Evolutionary conservation across 2,329 filamentous ascomycete genomes (phyloP).

Genomic region (Clonostachys sp.): DNA sequence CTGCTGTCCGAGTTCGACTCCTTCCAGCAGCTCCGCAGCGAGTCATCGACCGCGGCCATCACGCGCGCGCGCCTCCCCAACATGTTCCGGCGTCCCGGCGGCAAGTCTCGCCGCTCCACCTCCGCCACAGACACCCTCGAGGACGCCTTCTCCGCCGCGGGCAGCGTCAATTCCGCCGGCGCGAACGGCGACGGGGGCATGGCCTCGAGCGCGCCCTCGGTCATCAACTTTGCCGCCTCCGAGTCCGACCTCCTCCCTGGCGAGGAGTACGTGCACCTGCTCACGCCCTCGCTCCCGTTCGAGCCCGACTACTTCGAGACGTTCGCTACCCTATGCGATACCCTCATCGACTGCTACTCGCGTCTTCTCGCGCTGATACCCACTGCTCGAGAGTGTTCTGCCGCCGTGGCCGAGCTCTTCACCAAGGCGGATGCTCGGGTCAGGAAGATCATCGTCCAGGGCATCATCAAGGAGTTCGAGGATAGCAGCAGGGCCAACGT

Average conservation of each 20-base stretch:
- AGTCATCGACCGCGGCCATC: conserved; percentile 68
- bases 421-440: conserved; percentile 83
- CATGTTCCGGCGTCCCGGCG: conserved; percentile 69
- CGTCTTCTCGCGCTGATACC: conserved; percentile 71
- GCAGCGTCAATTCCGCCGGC: conserved; percentile 16
- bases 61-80: conserved; percentile 75
- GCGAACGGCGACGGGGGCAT: conserved; percentile 7
- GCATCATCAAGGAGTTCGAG: conserved; percentile 88
- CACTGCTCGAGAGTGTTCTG: conserved; percentile 68
- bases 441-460: conserved; percentile 83
- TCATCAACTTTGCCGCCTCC: conserved; percentile 54
- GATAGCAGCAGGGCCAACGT: conserved; percentile 73
- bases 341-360: conserved; percentile 87
- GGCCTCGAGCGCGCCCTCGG: conserved; percentile 18
- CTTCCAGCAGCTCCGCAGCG: conserved; percentile 82
- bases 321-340: conserved; percentile 92
- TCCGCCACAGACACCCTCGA: conserved; percentile 34
- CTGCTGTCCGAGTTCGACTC: conserved; percentile 89
- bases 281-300: conserved; percentile 91
- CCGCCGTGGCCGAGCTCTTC: conserved; percentile 76
- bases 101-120: conserved; percentile 52
- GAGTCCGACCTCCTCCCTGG: conserved; percentile 68
- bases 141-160: conserved; percentile 9
- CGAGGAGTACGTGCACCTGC: conserved; percentile 81
- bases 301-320: conserved; percentile 97